These are phyloP conservation scores for Hanseniaspora guilliermondii DNA, from an alignment of 805 yeast species.

Conservation along the genomic window DNA sequence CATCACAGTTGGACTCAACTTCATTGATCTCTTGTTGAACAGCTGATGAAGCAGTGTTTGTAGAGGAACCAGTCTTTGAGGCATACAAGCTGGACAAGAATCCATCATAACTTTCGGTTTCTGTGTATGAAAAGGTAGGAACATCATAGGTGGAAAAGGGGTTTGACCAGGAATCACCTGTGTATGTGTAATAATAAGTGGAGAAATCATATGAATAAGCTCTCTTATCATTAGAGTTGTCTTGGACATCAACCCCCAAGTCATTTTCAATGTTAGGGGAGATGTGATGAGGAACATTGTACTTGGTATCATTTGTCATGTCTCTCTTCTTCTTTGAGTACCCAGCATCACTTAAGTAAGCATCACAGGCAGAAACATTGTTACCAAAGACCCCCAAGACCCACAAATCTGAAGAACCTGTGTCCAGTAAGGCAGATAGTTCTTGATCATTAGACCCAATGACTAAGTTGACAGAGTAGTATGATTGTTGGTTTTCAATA, in stretches of 20 bases:
- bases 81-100: background rate
- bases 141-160: background rate
- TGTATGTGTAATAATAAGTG: background rate
- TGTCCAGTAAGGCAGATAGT: slow-evolving; percentile 43
- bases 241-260: background rate
- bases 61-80: background rate
- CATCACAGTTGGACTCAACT: slow-evolving; percentile 18
- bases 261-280: background rate
- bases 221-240: background rate
- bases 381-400: slow-evolving; percentile 33
- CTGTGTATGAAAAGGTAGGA: background rate
- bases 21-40: background rate
- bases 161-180: too few species aligned
- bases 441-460: slow-evolving; percentile 44
- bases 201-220: background rate
- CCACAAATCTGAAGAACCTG: slow-evolving; percentile 63
- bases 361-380: slow-evolving; percentile 13
- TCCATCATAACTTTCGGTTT: background rate
- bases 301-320: background rate
- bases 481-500: slow-evolving; percentile 29
- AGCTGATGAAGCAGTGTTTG: background rate
- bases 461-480: slow-evolving; percentile 30
- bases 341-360: slow-evolving; percentile 4
- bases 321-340: background rate
- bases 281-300: background rate